These are phyloP conservation scores for Clonostachys sp. DNA, from an alignment of 2,329 filamentous ascomycete genomes.

Conservation along the genomic window DNA sequence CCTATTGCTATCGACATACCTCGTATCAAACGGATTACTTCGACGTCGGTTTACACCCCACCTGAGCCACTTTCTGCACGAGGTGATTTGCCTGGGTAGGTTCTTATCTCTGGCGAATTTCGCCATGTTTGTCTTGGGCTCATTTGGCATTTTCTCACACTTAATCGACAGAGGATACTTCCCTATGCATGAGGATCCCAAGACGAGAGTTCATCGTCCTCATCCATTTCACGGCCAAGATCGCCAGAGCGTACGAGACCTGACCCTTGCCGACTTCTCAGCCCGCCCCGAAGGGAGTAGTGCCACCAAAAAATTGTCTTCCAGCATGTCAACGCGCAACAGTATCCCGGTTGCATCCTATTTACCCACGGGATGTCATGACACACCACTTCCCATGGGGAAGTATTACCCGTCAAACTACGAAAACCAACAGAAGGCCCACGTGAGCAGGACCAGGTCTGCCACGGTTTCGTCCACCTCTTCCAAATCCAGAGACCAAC, in stretches of 20 bases:
- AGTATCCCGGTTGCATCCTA: conserved; percentile 44
- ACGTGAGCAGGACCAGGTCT: not conserved
- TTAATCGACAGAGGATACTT: conserved; percentile 48
- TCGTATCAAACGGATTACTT: conserved; percentile 23
- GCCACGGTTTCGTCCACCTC: not conserved
- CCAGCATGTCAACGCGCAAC: conserved; percentile 17
- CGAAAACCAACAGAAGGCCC: conserved; percentile 25
- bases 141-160: not conserved
- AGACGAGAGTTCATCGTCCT: conserved; percentile 36
- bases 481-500: not conserved
- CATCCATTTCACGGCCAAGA: conserved; percentile 46
- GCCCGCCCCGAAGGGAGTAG: not conserved
- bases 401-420: conserved; percentile 64
- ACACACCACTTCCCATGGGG: conserved; percentile 46
- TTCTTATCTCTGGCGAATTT: conserved; percentile 5
- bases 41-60: conserved; percentile 33
- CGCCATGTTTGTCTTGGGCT: conserved; percentile 1
- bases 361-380: conserved; percentile 42
- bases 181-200: conserved; percentile 52
- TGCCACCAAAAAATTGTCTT: not conserved
- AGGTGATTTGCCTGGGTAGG: conserved; percentile 55
- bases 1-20: conserved; percentile 53
- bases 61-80: conserved; percentile 50
- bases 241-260: conserved; percentile 2
- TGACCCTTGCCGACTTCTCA: not conserved